Conservation (phyloP, 768 basidiomycete species). For the Mycena indigotica region DNA sequence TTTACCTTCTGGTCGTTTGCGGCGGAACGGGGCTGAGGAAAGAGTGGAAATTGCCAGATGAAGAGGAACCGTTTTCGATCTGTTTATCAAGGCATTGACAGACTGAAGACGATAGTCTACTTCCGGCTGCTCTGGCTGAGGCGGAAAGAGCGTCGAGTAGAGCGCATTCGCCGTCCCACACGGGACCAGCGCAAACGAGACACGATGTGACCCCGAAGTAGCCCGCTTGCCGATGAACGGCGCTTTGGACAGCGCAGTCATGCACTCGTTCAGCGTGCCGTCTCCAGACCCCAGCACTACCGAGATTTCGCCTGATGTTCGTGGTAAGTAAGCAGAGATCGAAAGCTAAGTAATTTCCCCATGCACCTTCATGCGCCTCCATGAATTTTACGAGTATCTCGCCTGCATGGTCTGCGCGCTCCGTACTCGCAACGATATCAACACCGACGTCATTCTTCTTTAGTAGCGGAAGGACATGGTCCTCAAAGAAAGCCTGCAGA, state of each 20-base stretch:
- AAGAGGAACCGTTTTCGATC: conserved; percentile 42
- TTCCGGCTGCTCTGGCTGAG: conserved; percentile 29
- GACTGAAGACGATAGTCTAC: conserved; percentile 55
- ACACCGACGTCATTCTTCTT: conserved; percentile 38
- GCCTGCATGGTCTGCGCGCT: conserved; percentile 57
- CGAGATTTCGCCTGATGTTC: conserved; percentile 33
- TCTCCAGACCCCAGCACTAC: conserved; percentile 82
- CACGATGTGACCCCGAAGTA: not conserved
- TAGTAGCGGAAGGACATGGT: conserved; percentile 68
- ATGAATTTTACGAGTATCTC: conserved; percentile 45
- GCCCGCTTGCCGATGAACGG: conserved; percentile 21
- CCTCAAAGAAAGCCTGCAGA: conserved; percentile 49
- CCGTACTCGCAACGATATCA: conserved; percentile 50
- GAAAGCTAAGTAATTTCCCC: not conserved
- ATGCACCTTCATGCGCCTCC: conserved; percentile 28
- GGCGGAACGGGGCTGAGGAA: conserved; percentile 32
- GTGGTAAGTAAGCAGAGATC: not conserved
- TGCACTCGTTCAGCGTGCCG: conserved; percentile 88
- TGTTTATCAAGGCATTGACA: conserved; percentile 51
- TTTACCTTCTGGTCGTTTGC: conserved; percentile 23
- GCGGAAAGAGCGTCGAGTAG: conserved; percentile 75
- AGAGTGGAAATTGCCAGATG: conserved; percentile 58
- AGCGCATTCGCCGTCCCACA: conserved; percentile 94
- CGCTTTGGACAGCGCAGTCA: conserved; percentile 55
- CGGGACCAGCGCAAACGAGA: conserved; percentile 62